These are phyloP conservation scores for Azolla pinnata DNA, from an alignment of 75 land plant species.

Conservation along the genomic window DNA sequence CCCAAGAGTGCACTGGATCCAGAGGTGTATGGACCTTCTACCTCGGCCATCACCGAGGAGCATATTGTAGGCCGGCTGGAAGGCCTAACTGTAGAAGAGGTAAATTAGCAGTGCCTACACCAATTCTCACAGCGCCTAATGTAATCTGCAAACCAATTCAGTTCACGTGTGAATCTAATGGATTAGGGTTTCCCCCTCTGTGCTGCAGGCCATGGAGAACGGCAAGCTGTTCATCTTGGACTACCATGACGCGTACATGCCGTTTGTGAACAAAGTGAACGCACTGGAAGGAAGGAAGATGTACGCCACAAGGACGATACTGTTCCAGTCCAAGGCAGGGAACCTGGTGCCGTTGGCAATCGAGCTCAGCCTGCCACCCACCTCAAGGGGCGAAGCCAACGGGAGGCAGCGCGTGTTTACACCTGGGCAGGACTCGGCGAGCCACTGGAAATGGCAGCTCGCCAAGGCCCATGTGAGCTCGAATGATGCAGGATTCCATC, in stretches of 20 bases:
- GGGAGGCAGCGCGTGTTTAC: constrained; percentile 44
- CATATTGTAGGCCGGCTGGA: constrained; percentile 47
- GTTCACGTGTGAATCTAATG: too few relatives aligned
- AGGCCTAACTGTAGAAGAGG: constrained; percentile 68
- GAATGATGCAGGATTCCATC: constrained; percentile 75
- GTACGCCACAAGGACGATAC: constrained; percentile 65
- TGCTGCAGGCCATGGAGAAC: constrained; percentile 62
- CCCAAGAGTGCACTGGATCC: constrained; percentile 62
- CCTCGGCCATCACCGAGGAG: constrained; percentile 63
- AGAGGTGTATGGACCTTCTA: constrained; percentile 46
- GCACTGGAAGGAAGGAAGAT: constrained; percentile 45
- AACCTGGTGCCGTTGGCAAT: constrained; percentile 68
- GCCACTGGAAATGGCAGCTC: constrained; percentile 63
- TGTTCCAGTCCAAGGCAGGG: constrained; percentile 40
- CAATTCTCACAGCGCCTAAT: not conserved
- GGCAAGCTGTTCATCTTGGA: constrained; percentile 61
- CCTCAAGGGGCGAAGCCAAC: too few relatives aligned
- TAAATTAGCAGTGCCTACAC: constrained; percentile 7
- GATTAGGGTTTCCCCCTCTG: too few relatives aligned
- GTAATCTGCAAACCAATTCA: not conserved
- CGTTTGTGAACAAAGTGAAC: constrained; percentile 54
- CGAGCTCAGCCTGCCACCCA: constrained; percentile 61
- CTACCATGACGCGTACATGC: constrained; percentile 61
- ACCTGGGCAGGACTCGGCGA: constrained; percentile 45
- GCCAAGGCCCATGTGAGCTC: constrained; percentile 73